Base-by-base conservation (phyloP, 2,329 filamentous ascomycete genomes). In the Myriosclerotinia duriaeana region DNA sequence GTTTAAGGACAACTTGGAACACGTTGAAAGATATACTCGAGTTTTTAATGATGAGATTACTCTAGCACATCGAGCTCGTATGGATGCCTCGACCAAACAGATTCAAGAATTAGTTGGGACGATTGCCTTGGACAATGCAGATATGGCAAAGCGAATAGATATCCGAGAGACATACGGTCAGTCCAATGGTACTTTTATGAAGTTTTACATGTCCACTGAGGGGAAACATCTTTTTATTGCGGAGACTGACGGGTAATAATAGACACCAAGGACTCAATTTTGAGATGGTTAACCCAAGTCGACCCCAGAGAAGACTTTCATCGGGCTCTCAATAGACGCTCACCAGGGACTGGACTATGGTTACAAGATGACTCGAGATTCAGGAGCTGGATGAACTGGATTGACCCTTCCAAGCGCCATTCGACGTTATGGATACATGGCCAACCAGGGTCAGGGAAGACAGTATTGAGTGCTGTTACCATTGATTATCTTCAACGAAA, bases 1-100 rank as follows among this genome's bases (percentile, higher is more conserved):
- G 42, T 61, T 65, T 2, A 65, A 38, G 53, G 64, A 61, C 8
- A 65, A 65, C 15, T 15, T 65, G 5, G 64, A 60, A 36, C 55
- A 65, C n/a, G 46, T 65, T 12, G 64, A 65, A 53, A 61, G 64
- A 52, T 61, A 46, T 61, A 61, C 46, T n/a, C 38, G 64, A 7
- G 26, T 65, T 15, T 65, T 65, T 11, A 65, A 60, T 60, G 64
- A 65, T 22, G 64, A 65, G 42, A 46, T 65, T 20, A 65, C 64
- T 15, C 46, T 65, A 20, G 64, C 64, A 11, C 54, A 65, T 53
- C 46, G 64, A 36, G 53, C 15, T 17, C 50, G 64, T 15, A 61
- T 65, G 38, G 64, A 53, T 22, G 7, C 20, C 20, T 55, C 53
- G 14, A 65, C 64, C 20, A 60, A 60, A 36, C 26, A 61, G 3